Percentiles rank a stretch among this genome's conserved stretches.
These are phyloP conservation scores for Dipodascus albidus DNA, from an alignment of 805 yeast species.

Conservation along the genomic window DNA sequence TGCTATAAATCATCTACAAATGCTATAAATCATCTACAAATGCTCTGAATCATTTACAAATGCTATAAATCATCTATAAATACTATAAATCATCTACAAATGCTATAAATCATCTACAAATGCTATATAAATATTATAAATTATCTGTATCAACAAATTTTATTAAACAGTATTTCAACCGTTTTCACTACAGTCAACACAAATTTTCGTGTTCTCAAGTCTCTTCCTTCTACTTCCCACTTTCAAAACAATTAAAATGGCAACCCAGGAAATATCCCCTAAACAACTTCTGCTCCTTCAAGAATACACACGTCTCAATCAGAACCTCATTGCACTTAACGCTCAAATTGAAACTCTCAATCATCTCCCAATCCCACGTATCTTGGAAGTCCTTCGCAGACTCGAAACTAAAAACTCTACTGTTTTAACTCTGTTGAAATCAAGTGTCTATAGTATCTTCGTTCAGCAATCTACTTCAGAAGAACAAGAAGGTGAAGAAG, in stretches of 20 bases:
- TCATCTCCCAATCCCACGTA: slow-evolving; percentile 21
- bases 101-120: too few species aligned
- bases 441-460: slow-evolving; percentile 57
- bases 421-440: slow-evolving; percentile 55
- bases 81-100: too few species aligned
- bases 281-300: background rate
- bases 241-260: background rate
- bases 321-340: background rate
- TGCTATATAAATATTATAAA: too few species aligned
- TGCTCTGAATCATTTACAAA: too few species aligned
- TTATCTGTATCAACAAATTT: too few species aligned
- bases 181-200: too few species aligned
- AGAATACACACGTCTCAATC: background rate
- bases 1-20: too few species aligned
- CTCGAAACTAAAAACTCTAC: slow-evolving; percentile 54
- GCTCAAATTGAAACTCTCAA: background rate
- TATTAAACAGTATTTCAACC: too few species aligned
- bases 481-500: slow-evolving; percentile 9
- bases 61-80: too few species aligned
- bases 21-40: too few species aligned
- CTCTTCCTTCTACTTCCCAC: background rate
- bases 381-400: slow-evolving; percentile 41
- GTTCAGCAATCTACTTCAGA: slow-evolving; percentile 35
- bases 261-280: background rate
- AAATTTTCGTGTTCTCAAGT: background rate